These are phyloP conservation scores for Conticribra guillardii DNA, from an alignment of 108 stramenopile genomes.

Conservation along the genomic window DNA sequence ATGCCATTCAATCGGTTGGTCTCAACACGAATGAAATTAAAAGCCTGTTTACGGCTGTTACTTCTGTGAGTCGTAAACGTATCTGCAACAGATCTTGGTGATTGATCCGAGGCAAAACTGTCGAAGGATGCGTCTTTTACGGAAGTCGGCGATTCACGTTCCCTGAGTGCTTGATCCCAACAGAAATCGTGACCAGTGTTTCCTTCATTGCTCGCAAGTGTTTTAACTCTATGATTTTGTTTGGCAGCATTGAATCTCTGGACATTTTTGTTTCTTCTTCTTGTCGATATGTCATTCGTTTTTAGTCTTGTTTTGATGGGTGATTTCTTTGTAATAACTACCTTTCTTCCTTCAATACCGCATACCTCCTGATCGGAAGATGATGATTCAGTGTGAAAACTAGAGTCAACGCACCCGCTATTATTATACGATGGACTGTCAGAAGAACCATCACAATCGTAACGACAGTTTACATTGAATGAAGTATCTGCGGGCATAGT, in stretches of 20 bases:
- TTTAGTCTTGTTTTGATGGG: neutral
- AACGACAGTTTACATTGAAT: too few species aligned
- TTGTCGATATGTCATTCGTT: neutral
- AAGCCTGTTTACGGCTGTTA: conserved; percentile 13
- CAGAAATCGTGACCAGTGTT: neutral
- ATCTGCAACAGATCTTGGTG: conserved; percentile 13
- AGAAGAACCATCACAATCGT: too few species aligned
- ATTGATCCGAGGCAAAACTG: neutral
- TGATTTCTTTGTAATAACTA: conserved; percentile 13
- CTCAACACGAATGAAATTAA: conserved; percentile 19
- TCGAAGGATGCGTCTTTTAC: neutral
- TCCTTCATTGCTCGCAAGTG: neutral
- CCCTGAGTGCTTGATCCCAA: neutral
- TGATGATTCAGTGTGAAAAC: neutral
- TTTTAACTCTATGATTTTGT: conserved; percentile 23
- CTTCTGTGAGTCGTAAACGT: neutral
- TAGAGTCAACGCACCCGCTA: too few species aligned
- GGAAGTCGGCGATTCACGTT: neutral
- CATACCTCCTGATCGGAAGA: conserved; percentile 1
- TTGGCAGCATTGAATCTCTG: conserved; percentile 34
- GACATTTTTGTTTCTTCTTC: conserved; percentile 16
- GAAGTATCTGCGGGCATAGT: too few species aligned
- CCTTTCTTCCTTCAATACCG: conserved; percentile 36
- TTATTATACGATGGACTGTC: too few species aligned
- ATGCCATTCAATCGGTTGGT: conserved; percentile 13